A percentile compares a stretch with the other conserved stretches of the same genome.
phyloP scores from a whole-genome alignment of 306 rosid genomes.

The Castanea mollissima region DNA sequence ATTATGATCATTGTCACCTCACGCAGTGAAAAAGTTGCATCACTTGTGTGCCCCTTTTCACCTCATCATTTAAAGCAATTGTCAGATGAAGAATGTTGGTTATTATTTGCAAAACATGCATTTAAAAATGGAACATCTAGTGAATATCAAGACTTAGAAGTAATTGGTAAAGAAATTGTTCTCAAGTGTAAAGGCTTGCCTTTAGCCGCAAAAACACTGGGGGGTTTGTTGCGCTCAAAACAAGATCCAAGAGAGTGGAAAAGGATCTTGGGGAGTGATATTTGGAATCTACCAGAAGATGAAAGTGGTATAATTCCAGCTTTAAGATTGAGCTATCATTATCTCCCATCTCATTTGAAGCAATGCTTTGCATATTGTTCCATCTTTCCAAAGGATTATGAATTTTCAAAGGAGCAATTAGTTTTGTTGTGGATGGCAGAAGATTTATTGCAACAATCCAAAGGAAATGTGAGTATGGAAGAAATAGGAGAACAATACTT shows the following conservation, averaged over 20 bases:
- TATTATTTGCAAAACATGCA: slow-evolving; percentile 23
- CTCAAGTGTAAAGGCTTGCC: slow-evolving; percentile 23
- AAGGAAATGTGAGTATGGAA: no score
- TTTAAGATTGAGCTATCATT: not conserved
- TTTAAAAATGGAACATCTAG: not conserved
- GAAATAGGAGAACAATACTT: no score
- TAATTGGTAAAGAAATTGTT: slow-evolving; percentile 9
- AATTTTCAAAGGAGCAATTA: no score
- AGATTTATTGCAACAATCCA: no score
- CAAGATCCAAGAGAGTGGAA: slow-evolving; percentile 8
- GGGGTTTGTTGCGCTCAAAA: slow-evolving; percentile 21
- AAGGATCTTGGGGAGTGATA: not conserved
- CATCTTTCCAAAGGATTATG: no score
- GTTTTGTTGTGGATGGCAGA: no score
- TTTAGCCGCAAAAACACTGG: slow-evolving; percentile 16
- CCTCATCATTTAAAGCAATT: not conserved
- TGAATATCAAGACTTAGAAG: not conserved
- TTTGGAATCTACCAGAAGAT: slow-evolving; percentile 18
- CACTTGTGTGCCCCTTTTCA: not conserved
- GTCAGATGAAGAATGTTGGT: no score
- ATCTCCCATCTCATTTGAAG: not conserved
- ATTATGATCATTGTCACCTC: slow-evolving; percentile 22
- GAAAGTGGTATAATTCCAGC: slow-evolving; percentile 1
- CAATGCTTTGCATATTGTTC: slow-evolving; percentile 19
- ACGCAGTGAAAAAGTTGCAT: slow-evolving; percentile 6